A percentile compares a stretch with the other conserved stretches of the same genome.
Conservation (phyloP, 257 asterid genomes). For the Solanum pimpinellifolium region DNA sequence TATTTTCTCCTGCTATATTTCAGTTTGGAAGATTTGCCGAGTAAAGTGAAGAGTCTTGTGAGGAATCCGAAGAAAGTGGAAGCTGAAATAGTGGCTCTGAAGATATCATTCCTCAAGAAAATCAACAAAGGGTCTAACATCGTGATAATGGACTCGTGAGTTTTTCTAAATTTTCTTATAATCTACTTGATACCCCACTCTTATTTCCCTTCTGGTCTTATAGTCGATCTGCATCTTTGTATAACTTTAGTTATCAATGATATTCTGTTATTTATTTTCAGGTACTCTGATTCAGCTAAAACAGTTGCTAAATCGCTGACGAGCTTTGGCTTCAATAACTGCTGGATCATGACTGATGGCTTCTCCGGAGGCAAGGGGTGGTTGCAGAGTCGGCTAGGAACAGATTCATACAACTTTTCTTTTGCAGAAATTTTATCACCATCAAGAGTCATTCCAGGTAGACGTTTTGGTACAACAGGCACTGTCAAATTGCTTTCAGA, state of each 20-base stretch:
- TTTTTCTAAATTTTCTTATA: background rate
- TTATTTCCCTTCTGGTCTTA: background rate
- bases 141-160: constrained; percentile 90
- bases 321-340: constrained; percentile 76
- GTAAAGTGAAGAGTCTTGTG: constrained; percentile 56
- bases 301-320: constrained; percentile 70
- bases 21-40: constrained; percentile 89
- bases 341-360: constrained; percentile 74
- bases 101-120: constrained; percentile 85
- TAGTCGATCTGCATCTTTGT: background rate
- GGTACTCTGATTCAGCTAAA: constrained; percentile 83
- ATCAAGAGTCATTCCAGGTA: constrained; percentile 49
- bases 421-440: constrained; percentile 71
- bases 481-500: constrained; percentile 71
- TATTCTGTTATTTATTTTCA: constrained; percentile 8
- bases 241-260: background rate
- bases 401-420: constrained; percentile 63
- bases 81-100: constrained; percentile 81
- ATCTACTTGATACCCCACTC: background rate
- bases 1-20: constrained; percentile 3
- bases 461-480: constrained; percentile 45
- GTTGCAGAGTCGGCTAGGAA: constrained; percentile 79
- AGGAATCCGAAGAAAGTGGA: constrained; percentile 70
- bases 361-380: constrained; percentile 91
- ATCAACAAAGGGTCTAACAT: constrained; percentile 66